These are phyloP conservation scores for Groenewaldozyma salmanticensis DNA, from an alignment of 805 yeast species.

Conservation along the genomic window DNA sequence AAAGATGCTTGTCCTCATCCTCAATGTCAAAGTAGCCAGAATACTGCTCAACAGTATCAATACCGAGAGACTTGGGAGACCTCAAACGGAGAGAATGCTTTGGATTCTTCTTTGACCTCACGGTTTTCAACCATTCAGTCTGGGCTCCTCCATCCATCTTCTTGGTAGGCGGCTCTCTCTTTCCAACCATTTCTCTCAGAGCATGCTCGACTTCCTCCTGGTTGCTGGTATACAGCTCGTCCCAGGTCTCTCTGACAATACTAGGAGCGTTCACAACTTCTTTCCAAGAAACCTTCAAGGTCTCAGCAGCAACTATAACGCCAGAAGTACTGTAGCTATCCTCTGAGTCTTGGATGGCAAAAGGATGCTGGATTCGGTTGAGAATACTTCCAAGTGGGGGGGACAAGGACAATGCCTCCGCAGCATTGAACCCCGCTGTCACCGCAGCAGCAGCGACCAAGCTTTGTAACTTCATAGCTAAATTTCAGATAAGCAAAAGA, in stretches of 20 bases:
- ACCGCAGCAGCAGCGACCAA: background rate
- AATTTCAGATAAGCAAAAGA: background rate
- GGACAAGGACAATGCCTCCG: background rate
- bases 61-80: slow-evolving; percentile 59
- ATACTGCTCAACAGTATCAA: slow-evolving; percentile 74
- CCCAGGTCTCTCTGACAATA: slow-evolving; percentile 2
- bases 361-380: background rate
- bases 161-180: slow-evolving; percentile 3
- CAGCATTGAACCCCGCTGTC: background rate
- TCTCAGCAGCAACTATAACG: background rate
- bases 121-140: slow-evolving; percentile 12
- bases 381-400: no score
- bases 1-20: slow-evolving; percentile 78
- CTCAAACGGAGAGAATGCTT: slow-evolving; percentile 50
- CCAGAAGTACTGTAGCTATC: background rate
- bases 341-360: background rate
- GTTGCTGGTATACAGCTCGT: background rate
- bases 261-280: background rate
- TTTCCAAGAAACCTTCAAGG: background rate
- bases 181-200: slow-evolving; percentile 1
- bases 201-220: slow-evolving; percentile 2
- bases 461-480: background rate
- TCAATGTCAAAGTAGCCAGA: slow-evolving; percentile 78
- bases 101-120: slow-evolving; percentile 9
- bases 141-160: slow-evolving; percentile 4